Evolutionary conservation across 495 filamentous ascomycete species (phyloP).

Genomic region (Elaphomyces granulatus): DNA sequence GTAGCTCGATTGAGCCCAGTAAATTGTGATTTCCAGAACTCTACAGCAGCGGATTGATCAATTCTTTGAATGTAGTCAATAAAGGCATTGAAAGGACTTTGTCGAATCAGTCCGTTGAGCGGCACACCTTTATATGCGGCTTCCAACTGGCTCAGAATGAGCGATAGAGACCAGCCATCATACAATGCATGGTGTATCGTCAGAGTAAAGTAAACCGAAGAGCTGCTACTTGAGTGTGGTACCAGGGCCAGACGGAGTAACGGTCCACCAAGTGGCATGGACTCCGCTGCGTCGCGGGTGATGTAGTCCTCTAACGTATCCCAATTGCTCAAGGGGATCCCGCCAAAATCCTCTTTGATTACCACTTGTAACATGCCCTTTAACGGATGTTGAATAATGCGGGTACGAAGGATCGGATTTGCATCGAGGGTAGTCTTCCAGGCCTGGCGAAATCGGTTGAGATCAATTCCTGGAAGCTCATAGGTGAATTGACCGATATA

Average conservation of each 20-base stretch:
- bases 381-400: conserved; percentile 34
- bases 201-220: conserved; percentile 25
- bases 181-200: conserved; percentile 49
- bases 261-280: conserved; percentile 30
- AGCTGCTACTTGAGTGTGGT: conserved; percentile 1
- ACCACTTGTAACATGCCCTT: conserved; percentile 41
- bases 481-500: conserved; percentile 33
- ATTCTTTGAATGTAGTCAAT: neutral
- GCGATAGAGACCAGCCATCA: conserved; percentile 31
- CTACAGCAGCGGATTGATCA: neutral
- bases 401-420: conserved; percentile 36
- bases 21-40: conserved; percentile 24
- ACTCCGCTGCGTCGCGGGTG: neutral
- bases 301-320: neutral
- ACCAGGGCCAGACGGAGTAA: conserved; percentile 34
- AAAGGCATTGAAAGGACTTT: too few relatives aligned
- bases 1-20: conserved; percentile 23
- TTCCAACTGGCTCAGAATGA: conserved; percentile 4
- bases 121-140: neutral
- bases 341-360: conserved; percentile 17
- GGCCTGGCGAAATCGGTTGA: conserved; percentile 28
- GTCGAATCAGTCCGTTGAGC: too few relatives aligned
- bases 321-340: neutral
- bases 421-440: conserved; percentile 26
- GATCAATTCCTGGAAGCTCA: conserved; percentile 22